Evolutionary conservation across 2,329 filamentous ascomycete species (phyloP).

Genomic region (Trichoderma endophyticum): DNA sequence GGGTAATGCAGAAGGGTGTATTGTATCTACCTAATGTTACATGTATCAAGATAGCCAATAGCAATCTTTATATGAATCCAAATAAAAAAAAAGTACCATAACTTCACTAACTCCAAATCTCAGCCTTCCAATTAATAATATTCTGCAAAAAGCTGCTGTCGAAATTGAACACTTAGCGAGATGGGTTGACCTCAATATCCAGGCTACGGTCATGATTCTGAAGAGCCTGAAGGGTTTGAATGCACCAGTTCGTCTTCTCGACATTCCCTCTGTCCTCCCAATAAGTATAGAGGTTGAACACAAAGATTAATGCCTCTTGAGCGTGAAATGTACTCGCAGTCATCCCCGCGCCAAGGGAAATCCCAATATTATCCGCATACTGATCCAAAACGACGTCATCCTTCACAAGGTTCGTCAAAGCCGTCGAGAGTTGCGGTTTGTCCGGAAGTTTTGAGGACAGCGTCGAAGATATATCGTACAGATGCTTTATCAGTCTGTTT

Average conservation of each 20-base stretch:
- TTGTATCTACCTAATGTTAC: not conserved
- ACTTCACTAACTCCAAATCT: not conserved
- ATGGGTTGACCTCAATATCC: not conserved
- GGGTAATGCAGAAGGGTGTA: not conserved
- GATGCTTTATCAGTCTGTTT: not conserved
- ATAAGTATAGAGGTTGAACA: not conserved
- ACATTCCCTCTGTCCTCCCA: not conserved
- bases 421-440: not conserved
- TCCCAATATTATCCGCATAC: not conserved
- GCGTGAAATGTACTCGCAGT: not conserved
- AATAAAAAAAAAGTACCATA: not conserved
- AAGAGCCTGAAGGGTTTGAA: not conserved
- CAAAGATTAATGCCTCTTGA: not conserved
- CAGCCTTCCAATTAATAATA: not conserved
- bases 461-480: not conserved
- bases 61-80: not conserved
- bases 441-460: not conserved
- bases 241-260: not conserved
- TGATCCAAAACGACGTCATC: not conserved
- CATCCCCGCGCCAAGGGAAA: not conserved
- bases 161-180: not conserved
- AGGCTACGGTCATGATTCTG: not conserved
- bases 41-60: not conserved
- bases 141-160: not conserved
- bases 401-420: not conserved